Percentiles rank a stretch among this genome's conserved stretches.
phyloP scores from a whole-genome alignment of 805 yeast genomes.

The Brettanomyces bruxellensis region DNA sequence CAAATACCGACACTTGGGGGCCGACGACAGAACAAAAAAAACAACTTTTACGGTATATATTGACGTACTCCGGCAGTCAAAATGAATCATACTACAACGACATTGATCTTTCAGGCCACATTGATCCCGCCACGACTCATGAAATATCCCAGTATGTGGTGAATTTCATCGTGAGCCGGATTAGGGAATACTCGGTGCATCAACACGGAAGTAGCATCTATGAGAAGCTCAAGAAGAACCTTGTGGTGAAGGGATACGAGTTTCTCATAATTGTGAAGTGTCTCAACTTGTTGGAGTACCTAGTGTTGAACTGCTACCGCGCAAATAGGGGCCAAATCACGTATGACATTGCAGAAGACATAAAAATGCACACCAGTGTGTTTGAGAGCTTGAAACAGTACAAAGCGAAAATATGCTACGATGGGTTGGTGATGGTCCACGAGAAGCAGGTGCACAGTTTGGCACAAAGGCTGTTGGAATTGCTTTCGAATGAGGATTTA shows the following conservation, averaged over 20 bases:
- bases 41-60: constrained; percentile 18
- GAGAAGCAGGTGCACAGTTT: constrained; percentile 14
- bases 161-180: constrained; percentile 12
- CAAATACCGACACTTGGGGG: constrained; percentile 46
- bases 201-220: constrained; percentile 5
- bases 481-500: constrained; percentile 7
- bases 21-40: constrained; percentile 36
- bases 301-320: constrained; percentile 18
- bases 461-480: constrained; percentile 8
- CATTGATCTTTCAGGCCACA: neutral
- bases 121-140: constrained; percentile 5
- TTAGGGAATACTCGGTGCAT: constrained; percentile 9
- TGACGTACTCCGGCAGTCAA: constrained; percentile 7
- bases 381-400: constrained; percentile 9
- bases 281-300: constrained; percentile 17
- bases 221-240: constrained; percentile 15
- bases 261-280: constrained; percentile 20
- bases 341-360: constrained; percentile 17
- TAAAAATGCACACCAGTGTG: constrained; percentile 8
- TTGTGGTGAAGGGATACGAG: constrained; percentile 22
- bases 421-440: constrained; percentile 16
- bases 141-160: constrained; percentile 14
- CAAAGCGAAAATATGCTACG: constrained; percentile 12
- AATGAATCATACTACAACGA: neutral
- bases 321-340: constrained; percentile 3